phyloP scores from a whole-genome alignment of 163 green algal genomes.

The Smithsoniella earleae region DNA sequence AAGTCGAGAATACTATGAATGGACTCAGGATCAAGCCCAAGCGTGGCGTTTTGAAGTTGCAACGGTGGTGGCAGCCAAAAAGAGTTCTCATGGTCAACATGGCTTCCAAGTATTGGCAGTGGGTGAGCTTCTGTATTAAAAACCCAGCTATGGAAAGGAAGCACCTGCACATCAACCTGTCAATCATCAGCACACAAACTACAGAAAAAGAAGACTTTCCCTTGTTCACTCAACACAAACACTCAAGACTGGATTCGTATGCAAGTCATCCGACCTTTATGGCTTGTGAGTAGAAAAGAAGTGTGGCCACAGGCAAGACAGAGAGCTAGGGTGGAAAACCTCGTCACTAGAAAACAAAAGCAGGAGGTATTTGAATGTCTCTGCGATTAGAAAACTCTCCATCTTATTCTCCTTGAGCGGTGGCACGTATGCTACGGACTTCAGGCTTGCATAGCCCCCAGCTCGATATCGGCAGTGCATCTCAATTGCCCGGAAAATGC shows the following conservation, averaged over 20 bases:
- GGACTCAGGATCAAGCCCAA: no score
- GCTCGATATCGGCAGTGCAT: constrained; percentile 40
- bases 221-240: no score
- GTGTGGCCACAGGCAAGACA: no score
- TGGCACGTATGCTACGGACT: constrained; percentile 47
- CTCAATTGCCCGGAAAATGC: constrained; percentile 81
- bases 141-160: constrained; percentile 77
- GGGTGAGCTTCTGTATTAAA: constrained; percentile 96
- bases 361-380: constrained; percentile 95
- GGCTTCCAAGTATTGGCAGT: constrained; percentile 35
- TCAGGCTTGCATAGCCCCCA: constrained; percentile 66
- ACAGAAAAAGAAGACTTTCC: no score
- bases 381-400: constrained; percentile 86
- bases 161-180: no score
- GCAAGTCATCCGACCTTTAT: no score
- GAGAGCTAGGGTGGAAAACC: neutral
- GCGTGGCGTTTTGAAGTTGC: no score
- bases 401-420: constrained; percentile 59
- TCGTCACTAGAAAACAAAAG: constrained; percentile 53
- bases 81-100: neutral
- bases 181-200: no score
- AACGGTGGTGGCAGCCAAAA: no score
- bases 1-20: no score
- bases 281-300: no score
- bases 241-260: no score